Base-by-base conservation (phyloP, 345 rosid genomes). In the Cardiospermum halicacabum region DNA sequence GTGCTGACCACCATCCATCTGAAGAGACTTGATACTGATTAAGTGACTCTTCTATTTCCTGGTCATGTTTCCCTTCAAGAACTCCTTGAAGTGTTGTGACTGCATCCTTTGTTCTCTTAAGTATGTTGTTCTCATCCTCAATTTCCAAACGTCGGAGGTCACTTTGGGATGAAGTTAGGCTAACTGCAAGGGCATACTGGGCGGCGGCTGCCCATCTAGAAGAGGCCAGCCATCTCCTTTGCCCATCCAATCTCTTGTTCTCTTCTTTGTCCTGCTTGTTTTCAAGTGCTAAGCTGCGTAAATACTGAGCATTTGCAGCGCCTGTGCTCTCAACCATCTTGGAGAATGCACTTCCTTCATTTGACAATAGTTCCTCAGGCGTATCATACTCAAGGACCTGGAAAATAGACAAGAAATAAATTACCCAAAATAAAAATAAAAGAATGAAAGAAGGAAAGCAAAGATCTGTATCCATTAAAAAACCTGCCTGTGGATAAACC, bases 251-350 rank as follows among this genome's bases (percentile, higher is more conserved):
- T 62, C 68, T 79, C 72, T 74, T 78, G 62, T 61, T 74, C 66
- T 75, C 77, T 56, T 72, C 77, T 68, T 71, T 72, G 56, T 26
- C 56, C 37, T 67, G 42, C 71, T 72, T 84, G 72, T 56, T 78
- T 65, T 82, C 83, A 2, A 85, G 83, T 22, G 77, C 97, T 67
- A 93, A 74, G 79, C 83, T 68, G 31, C 94, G 92, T 18, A 94
- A 79, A 78, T 91, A 94, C 72, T 91, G 91, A 48, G 97, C 97
- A 64, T 94, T 94, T 59, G 99, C 92, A 58, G 92, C 68, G 45
- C 99, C 99, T 8, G 97, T 94, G 72, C 99, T 94, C 67, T 83
- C 95, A 57, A 91, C 99, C 99, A 94, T 94, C 73, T 82, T 91
- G 5, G 96, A 88, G 88, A 94, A 94, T 9, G 97, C 85, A 58